A percentile compares a stretch with the other conserved stretches of the same genome.
Conservation (phyloP, 495 filamentous ascomycete genomes). For the Staphylotrichum tortipilum region DNA sequence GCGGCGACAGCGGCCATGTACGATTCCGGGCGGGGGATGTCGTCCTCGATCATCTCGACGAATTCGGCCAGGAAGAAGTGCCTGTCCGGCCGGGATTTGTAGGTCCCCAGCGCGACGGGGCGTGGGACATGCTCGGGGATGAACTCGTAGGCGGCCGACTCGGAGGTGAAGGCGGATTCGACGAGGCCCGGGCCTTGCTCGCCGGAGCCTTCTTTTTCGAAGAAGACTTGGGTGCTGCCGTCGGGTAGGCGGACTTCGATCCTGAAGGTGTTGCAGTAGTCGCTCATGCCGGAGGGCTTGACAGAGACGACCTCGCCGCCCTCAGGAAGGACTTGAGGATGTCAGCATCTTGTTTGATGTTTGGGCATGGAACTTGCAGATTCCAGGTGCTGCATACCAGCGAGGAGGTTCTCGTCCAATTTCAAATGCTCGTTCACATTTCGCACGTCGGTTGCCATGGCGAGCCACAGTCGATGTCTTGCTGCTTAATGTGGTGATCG, state of each 20-base stretch:
- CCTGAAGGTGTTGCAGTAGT: constrained; percentile 15
- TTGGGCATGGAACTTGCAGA: too few relatives aligned
- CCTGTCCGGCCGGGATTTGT: constrained; percentile 12
- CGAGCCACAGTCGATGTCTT: too few relatives aligned
- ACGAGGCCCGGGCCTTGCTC: constrained; percentile 5
- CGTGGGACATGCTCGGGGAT: constrained; percentile 18
- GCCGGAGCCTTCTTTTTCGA: constrained; percentile 14
- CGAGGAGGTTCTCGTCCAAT: constrained; percentile 12
- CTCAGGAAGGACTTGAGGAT: constrained; percentile 9
- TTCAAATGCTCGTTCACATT: constrained; percentile 8
- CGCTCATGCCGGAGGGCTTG: constrained; percentile 14
- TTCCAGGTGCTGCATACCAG: too few relatives aligned
- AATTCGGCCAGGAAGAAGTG: constrained; percentile 21
- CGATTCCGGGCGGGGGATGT: constrained; percentile 10
- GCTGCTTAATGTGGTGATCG: background rate
- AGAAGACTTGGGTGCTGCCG: constrained; percentile 12
- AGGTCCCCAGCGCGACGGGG: constrained; percentile 14
- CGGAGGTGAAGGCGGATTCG: constrained; percentile 11
- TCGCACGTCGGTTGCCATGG: constrained; percentile 14
- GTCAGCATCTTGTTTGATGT: too few relatives aligned
- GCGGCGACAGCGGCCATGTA: constrained; percentile 30
- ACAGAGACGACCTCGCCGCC: constrained; percentile 14
- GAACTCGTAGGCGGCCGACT: constrained; percentile 15
- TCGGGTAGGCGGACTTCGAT: constrained; percentile 17
- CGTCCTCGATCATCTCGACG: constrained; percentile 21